These are phyloP conservation scores for Phyllosticta paracitricarpa DNA, from an alignment of 2,329 filamentous ascomycete genomes.

Conservation along the genomic window DNA sequence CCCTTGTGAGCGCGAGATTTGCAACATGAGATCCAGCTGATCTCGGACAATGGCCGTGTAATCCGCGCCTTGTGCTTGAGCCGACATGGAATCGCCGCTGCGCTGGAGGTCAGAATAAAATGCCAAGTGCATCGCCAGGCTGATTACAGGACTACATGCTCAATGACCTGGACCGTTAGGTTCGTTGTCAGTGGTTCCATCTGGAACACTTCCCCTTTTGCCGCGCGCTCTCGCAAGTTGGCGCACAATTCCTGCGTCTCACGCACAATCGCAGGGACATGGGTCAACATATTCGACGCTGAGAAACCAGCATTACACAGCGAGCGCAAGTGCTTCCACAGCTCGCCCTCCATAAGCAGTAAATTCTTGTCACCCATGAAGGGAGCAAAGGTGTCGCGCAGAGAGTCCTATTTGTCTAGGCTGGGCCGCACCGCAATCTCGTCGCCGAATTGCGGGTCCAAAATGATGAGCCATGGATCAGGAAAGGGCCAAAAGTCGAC, in stretches of 20 bases:
- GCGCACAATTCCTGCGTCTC: conserved; percentile 14
- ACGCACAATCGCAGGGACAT: conserved; percentile 16
- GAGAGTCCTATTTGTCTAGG: background rate
- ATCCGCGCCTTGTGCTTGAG: background rate
- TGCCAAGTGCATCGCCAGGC: conserved; percentile 13
- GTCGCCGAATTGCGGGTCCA: background rate
- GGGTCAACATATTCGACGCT: conserved; percentile 14
- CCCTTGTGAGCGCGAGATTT: background rate
- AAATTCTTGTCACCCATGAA: background rate
- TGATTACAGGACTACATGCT: conserved; percentile 3
- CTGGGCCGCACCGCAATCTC: background rate
- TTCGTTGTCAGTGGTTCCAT: conserved; percentile 1
- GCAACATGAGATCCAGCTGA: background rate
- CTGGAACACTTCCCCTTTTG: background rate
- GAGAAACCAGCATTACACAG: conserved; percentile 18
- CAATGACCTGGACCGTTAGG: conserved; percentile 10
- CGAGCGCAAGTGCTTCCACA: conserved; percentile 16
- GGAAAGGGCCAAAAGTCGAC: conserved; percentile 7
- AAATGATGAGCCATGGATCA: background rate
- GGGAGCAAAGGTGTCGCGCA: background rate
- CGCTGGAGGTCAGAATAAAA: conserved; percentile 13
- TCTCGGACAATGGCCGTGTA: background rate
- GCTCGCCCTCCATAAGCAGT: conserved; percentile 13
- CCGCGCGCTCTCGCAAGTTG: background rate
- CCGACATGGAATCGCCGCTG: background rate